Percentiles rank a stretch among this genome's conserved stretches.
Conservation (phyloP, 192 early-diverging fungal genomes). For the Podila epigama region DNA sequence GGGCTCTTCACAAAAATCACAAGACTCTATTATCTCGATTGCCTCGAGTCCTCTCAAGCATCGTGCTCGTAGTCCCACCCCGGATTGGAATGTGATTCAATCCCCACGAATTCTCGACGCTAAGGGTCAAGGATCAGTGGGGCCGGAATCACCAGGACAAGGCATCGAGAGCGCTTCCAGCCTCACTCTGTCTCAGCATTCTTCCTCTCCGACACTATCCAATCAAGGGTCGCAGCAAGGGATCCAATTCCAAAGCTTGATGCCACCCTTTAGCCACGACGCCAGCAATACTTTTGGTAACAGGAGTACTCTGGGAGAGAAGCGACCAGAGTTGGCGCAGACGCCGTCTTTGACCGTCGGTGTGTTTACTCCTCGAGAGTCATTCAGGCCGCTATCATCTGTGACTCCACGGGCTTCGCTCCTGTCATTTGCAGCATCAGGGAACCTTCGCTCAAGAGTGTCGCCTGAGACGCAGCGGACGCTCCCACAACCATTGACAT, state of each 20-base stretch:
- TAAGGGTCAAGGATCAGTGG: not conserved
- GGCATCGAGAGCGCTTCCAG: too few species aligned
- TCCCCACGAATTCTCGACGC: not conserved
- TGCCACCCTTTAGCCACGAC: slow-evolving; percentile 8
- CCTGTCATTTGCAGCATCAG: slow-evolving; percentile 27
- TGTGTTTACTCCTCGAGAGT: not conserved
- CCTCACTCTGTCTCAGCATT: not conserved
- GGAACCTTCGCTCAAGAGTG: slow-evolving; percentile 21
- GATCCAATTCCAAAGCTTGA: slow-evolving; percentile 31
- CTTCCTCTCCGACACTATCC: not conserved
- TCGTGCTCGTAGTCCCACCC: not conserved
- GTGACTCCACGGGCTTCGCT: slow-evolving; percentile 2
- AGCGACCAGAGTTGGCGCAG: not conserved
- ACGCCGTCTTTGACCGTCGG: not conserved
- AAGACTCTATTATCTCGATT: not conserved
- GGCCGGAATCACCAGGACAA: not conserved
- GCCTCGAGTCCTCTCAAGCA: not conserved
- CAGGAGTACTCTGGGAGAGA: too few species aligned
- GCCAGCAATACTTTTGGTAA: not conserved
- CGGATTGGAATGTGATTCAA: not conserved
- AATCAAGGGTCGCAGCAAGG: slow-evolving; percentile 2
- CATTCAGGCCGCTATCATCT: slow-evolving; percentile 3
- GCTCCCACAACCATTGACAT: too few species aligned
- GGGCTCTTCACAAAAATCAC: not conserved
- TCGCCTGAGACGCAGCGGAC: not conserved